A percentile compares a stretch with the other conserved stretches of the same genome.
Conservation (phyloP, 2,329 filamentous ascomycete genomes). For the Ophiostoma populinum region DNA sequence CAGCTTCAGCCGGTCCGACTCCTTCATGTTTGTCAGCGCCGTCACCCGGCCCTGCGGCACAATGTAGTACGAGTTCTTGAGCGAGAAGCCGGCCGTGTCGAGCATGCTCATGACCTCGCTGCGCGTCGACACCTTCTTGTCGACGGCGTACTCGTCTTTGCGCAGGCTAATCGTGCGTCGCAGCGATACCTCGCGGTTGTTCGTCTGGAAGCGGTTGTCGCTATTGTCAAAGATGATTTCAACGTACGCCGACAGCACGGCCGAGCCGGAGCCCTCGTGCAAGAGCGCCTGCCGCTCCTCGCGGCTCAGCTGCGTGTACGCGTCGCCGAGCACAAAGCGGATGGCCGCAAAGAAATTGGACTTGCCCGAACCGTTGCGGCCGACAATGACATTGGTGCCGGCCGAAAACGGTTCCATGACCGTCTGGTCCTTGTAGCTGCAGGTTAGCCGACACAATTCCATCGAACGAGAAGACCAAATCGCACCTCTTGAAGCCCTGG, state of each 20-base stretch:
- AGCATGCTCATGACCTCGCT: constrained; percentile 87
- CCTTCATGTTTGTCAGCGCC: constrained; percentile 95
- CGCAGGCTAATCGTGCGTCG: constrained; percentile 91
- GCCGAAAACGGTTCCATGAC: constrained; percentile 97
- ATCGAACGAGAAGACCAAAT: background rate
- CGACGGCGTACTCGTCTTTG: constrained; percentile 96
- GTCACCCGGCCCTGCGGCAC: constrained; percentile 95
- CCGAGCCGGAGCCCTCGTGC: constrained; percentile 95
- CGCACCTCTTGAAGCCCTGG: constrained; percentile 95
- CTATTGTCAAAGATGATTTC: constrained; percentile 98
- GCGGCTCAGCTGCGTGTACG: constrained; percentile 86
- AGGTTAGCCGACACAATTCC: constrained; percentile 10
- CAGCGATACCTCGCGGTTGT: constrained; percentile 76
- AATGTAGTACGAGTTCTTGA: constrained; percentile 97
- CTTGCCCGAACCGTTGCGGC: constrained; percentile 97
- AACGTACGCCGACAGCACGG: constrained; percentile 98
- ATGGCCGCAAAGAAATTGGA: constrained; percentile 99
- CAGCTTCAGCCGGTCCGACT: constrained; percentile 72
- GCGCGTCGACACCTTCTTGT: constrained; percentile 82
- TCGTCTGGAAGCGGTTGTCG: constrained; percentile 87
- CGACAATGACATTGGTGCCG: constrained; percentile 95
- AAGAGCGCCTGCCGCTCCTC: constrained; percentile 90
- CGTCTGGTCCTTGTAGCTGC: constrained; percentile 96
- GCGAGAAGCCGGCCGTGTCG: constrained; percentile 89
- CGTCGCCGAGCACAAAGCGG: constrained; percentile 94